Conservation (phyloP, 1,139 yeast species). For the Blastobotrys apis region DNA sequence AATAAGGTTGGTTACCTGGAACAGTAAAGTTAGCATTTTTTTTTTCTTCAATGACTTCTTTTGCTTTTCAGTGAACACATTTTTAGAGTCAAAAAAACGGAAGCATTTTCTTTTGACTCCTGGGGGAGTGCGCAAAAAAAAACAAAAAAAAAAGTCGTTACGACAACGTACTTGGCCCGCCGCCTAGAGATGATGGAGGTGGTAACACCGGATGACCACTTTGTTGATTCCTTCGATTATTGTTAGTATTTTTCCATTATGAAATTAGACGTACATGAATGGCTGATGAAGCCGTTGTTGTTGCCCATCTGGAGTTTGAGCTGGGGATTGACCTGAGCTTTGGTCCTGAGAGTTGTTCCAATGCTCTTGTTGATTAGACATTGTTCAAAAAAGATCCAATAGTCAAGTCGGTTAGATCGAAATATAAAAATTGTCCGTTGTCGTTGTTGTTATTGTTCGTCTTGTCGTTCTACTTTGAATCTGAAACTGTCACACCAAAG, state of each 20-base stretch:
- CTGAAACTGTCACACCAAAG: too few species aligned
- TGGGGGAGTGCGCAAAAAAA: not conserved
- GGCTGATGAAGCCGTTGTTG: constrained; percentile 21
- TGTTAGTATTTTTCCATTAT: not conserved
- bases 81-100: too few species aligned
- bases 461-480: too few species aligned
- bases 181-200: constrained; percentile 28
- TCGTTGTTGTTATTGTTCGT: too few species aligned
- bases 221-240: constrained; percentile 22
- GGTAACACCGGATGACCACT: constrained; percentile 32
- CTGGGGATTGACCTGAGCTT: too few species aligned
- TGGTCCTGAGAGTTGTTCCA: not conserved
- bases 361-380: constrained; percentile 1
- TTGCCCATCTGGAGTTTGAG: constrained; percentile 1
- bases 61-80: too few species aligned
- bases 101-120: too few species aligned
- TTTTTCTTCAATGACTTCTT: too few species aligned
- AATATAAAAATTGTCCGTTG: too few species aligned
- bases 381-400: not conserved
- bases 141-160: not conserved
- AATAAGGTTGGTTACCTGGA: constrained; percentile 17
- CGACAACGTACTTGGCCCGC: too few species aligned
- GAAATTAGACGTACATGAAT: constrained; percentile 21
- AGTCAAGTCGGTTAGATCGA: too few species aligned
- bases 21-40: not conserved